A percentile compares a stretch with the other conserved stretches of the same genome.
phyloP scores from a whole-genome alignment of 208 protist genomes.

The Wallacemonas sp. region DNA sequence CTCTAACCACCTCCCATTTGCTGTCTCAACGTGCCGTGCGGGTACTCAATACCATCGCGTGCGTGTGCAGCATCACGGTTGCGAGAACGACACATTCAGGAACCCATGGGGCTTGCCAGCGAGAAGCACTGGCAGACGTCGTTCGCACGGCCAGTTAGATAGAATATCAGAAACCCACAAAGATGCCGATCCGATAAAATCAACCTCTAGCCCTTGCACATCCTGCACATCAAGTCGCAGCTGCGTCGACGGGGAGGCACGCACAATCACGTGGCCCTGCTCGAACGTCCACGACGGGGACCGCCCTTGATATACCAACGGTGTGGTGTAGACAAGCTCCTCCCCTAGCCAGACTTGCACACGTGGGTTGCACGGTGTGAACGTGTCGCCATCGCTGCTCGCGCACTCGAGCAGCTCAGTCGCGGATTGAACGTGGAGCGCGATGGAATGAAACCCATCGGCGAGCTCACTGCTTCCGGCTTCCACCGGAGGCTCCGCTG shows the following conservation, averaged over 20 bases:
- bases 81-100: slow-evolving; percentile 33
- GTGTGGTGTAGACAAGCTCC: slow-evolving; percentile 35
- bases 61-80: no score
- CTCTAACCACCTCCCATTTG: no score
- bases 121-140: slow-evolving; percentile 36
- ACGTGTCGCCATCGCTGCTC: slow-evolving; percentile 10
- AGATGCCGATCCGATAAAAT: slow-evolving; percentile 18
- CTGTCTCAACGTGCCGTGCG: no score
- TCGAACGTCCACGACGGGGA: slow-evolving; percentile 4
- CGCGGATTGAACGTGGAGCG: slow-evolving; percentile 29
- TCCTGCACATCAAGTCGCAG: slow-evolving; percentile 60
- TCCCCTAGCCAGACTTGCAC: slow-evolving; percentile 56
- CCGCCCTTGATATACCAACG: slow-evolving; percentile 13
- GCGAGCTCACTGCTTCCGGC: not conserved
- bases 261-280: slow-evolving; percentile 1
- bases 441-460: not conserved
- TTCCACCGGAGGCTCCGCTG: no score
- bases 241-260: slow-evolving; percentile 7
- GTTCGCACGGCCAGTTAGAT: slow-evolving; percentile 20
- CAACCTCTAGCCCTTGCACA: slow-evolving; percentile 10
- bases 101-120: slow-evolving; percentile 31
- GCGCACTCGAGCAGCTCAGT: slow-evolving; percentile 21
- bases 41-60: no score
- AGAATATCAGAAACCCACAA: slow-evolving; percentile 30
- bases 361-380: slow-evolving; percentile 35